phyloP scores from a whole-genome alignment of 2,329 filamentous ascomycete genomes.

The Ascochyta viciae-villosae region DNA sequence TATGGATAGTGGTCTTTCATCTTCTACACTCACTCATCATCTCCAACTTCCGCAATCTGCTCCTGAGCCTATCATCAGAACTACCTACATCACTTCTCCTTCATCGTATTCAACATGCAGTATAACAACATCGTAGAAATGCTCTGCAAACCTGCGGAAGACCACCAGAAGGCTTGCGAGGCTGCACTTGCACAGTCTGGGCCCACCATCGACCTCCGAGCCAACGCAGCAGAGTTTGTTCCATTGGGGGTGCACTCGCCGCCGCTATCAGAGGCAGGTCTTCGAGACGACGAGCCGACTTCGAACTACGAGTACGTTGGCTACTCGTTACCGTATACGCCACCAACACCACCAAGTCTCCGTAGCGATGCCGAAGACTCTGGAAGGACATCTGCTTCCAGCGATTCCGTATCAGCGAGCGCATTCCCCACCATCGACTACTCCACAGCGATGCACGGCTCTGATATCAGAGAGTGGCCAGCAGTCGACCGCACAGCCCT shows the following conservation, averaged over 20 bases:
- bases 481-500: neutral
- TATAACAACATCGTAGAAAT: neutral
- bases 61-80: neutral
- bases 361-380: neutral
- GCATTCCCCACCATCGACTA: neutral
- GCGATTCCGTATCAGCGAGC: neutral
- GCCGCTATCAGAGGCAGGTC: neutral
- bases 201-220: neutral
- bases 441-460: neutral
- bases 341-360: neutral
- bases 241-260: neutral
- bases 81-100: neutral
- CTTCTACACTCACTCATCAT: neutral
- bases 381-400: neutral
- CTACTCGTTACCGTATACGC: neutral
- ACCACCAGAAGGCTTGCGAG: neutral
- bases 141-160: neutral
- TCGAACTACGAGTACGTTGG: neutral
- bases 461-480: neutral
- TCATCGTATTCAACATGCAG: neutral
- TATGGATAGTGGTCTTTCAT: neutral
- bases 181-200: neutral
- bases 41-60: neutral
- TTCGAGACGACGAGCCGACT: neutral
- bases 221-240: neutral